A percentile compares a stretch with the other conserved stretches of the same genome.
phyloP scores from a whole-genome alignment of 1,284 basidiomycete genomes.

The Marasmius tenuissimus region DNA sequence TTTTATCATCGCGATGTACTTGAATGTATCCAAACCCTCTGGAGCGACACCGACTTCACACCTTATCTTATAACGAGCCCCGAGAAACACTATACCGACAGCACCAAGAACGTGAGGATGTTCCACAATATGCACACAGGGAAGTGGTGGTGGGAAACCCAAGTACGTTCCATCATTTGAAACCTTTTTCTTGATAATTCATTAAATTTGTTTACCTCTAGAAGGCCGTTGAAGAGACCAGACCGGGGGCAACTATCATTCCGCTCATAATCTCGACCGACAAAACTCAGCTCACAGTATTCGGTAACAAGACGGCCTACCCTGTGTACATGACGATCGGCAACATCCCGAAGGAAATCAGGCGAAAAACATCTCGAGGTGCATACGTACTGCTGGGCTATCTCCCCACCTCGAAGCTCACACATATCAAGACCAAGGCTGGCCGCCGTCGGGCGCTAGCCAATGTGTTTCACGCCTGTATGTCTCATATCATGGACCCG shows the following conservation, averaged over 20 bases:
- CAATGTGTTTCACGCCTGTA: constrained; percentile 39
- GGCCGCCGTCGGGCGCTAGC: constrained; percentile 23
- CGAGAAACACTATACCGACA: constrained; percentile 29
- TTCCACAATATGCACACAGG: constrained; percentile 34
- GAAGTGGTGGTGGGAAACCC: constrained; percentile 38
- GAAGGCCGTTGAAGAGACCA: constrained; percentile 28
- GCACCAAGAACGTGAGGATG: too few relatives aligned
- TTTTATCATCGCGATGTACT: constrained; percentile 5
- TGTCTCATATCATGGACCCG: constrained; percentile 24
- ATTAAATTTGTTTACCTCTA: not conserved
- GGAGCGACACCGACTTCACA: constrained; percentile 10
- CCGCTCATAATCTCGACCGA: constrained; percentile 29
- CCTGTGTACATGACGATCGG: constrained; percentile 44
- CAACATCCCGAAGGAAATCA: constrained; percentile 41
- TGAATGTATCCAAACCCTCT: constrained; percentile 4
- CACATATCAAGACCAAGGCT: constrained; percentile 29
- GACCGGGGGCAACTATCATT: constrained; percentile 35
- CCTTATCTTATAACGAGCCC: constrained; percentile 29
- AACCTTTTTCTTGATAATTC: not conserved
- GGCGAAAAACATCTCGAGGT: constrained; percentile 31
- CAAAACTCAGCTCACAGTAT: constrained; percentile 29
- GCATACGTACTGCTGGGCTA: constrained; percentile 39
- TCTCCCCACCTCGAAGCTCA: constrained; percentile 32
- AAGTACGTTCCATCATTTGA: constrained; percentile 24
- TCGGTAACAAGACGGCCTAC: constrained; percentile 38